Evolutionary conservation across 371 early-diverging fungal genomes (phyloP).

Genomic region (Mortierella sp.): DNA sequence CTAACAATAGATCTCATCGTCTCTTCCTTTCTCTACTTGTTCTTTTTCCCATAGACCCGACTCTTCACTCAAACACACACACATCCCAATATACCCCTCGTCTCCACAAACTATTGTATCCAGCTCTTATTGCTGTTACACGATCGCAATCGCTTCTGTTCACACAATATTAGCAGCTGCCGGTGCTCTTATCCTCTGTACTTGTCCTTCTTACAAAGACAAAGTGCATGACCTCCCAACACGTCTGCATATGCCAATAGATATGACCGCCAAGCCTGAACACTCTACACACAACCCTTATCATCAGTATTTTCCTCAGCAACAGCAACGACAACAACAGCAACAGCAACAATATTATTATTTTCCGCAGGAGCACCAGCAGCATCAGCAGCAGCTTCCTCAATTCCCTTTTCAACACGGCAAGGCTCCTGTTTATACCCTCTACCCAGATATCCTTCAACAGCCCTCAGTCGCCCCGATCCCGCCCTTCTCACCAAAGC

Average conservation of each 20-base stretch:
- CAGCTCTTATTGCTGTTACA: slow-evolving; percentile 26
- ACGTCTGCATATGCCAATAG: slow-evolving; percentile 6
- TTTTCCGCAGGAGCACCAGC: background rate
- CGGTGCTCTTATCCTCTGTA: background rate
- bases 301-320: background rate
- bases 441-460: slow-evolving; percentile 43
- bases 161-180: slow-evolving; percentile 4
- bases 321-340: slow-evolving; percentile 6
- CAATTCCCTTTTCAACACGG: background rate
- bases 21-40: background rate
- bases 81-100: background rate
- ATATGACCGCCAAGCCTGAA: slow-evolving; percentile 22
- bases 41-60: background rate
- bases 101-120: slow-evolving; percentile 8
- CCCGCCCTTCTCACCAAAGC: slow-evolving; percentile 26
- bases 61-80: background rate
- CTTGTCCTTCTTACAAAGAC: background rate
- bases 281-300: slow-evolving; percentile 1
- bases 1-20: slow-evolving; percentile 10
- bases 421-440: slow-evolving; percentile 30
- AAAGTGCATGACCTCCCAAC: slow-evolving; percentile 12
- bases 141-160: slow-evolving; percentile 9
- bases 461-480: slow-evolving; percentile 15
- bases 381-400: background rate
- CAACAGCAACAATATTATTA: slow-evolving; percentile 15